Evolutionary conservation across 805 yeast genomes (phyloP).

Genomic region (Schwanniomyces sp.): DNA sequence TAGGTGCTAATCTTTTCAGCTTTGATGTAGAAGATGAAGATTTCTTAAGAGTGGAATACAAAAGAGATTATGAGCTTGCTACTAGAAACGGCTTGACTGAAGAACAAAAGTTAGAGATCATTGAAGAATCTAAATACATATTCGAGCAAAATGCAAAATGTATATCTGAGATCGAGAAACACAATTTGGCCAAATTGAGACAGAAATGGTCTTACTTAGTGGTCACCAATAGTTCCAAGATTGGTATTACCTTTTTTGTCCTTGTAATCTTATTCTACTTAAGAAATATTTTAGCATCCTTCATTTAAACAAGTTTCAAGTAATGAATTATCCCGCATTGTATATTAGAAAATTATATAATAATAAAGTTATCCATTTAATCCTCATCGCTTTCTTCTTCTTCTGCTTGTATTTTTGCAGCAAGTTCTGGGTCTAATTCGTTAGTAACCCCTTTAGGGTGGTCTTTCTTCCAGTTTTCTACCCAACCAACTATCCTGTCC

Average conservation of each 20-base stretch:
- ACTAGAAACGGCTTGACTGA: constrained; percentile 74
- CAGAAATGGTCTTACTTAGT: constrained; percentile 55
- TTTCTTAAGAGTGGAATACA: constrained; percentile 62
- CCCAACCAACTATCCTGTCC: constrained; percentile 74
- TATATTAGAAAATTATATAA: constrained; percentile 2
- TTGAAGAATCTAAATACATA: constrained; percentile 64
- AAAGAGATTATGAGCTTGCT: constrained; percentile 73
- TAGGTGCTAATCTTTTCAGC: constrained; percentile 70
- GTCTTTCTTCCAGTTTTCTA: constrained; percentile 68
- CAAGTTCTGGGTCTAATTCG: constrained; percentile 19
- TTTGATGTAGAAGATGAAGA: constrained; percentile 71
- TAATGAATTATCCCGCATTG: not conserved
- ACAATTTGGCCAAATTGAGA: constrained; percentile 59
- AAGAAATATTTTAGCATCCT: constrained; percentile 27
- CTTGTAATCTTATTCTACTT: constrained; percentile 32
- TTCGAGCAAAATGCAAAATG: constrained; percentile 62
- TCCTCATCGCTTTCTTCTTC: constrained; percentile 10
- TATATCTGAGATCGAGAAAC: constrained; percentile 64
- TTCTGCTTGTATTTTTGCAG: constrained; percentile 8
- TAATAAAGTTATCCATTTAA: constrained; percentile 7
- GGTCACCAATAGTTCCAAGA: constrained; percentile 53
- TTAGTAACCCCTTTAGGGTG: constrained; percentile 34
- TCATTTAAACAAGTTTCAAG: constrained; percentile 4
- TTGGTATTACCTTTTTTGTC: constrained; percentile 28
- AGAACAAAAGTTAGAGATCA: constrained; percentile 65